Evolutionary conservation across 768 basidiomycete species (phyloP), one percentile per base, ranked within the genome.

Genomic region (Leucocoprinus birnbaumii): DNA sequence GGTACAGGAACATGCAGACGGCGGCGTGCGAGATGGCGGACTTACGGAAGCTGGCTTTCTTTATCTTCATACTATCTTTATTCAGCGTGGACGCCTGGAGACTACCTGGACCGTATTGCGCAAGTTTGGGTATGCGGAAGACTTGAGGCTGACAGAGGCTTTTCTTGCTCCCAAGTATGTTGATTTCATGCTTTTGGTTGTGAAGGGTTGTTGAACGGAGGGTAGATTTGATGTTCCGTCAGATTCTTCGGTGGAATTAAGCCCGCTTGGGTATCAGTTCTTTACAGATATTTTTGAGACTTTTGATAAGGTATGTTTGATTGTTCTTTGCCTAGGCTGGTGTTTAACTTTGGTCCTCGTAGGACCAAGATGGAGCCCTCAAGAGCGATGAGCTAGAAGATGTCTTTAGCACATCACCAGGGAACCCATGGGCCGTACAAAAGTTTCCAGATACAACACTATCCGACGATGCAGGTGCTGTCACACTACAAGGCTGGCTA

Each of bases 71-170:
- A 98, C 96, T 2, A 91, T 86, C 61, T 99, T 99, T 72, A 97
- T 99, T 53, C 96, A 96, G 71, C 85, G 88, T 40, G 96, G 96
- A 19, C 82, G 96, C 46, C 78, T 96, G 58, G 96, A 99, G 69
- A 98, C 96, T 24, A 98, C 96, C 1, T 99, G 96, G 96, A 95
- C 93, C 7, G 94, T 96, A 5, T 78, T 99, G 60, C 78, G 95
- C 58, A 92, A 85, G 65, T 98, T 97, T 67, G 96, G 96, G 3
- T 99, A 99, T 65, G 96, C 88, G 13, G 96, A 98, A 68, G 95
- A 98, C 64, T 70, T 99, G 59, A 85, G 87, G 62, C 73, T 99
- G 58, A 88, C 87, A 22, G 96, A 98, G 66, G 78, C 82, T 6
- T 97, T 95, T 71, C 73, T 99, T 56, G 78, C 80, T 54, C 96